Percentiles rank a stretch among this genome's conserved stretches.
These are phyloP conservation scores for Coemansia sp. DNA, from an alignment of 192 early-diverging fungal species.

Conservation along the genomic window DNA sequence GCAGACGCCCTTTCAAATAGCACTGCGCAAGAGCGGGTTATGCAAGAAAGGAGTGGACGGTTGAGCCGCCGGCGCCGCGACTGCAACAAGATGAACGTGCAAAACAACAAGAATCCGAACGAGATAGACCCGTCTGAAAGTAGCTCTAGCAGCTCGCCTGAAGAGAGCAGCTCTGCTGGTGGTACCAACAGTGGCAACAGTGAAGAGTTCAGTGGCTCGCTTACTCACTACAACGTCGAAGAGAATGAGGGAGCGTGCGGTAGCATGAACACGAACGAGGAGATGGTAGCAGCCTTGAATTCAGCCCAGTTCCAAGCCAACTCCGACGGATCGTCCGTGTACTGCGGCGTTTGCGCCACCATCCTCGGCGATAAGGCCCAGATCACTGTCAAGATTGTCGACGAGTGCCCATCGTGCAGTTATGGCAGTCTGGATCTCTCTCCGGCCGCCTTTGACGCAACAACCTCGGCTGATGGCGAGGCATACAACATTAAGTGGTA, in stretches of 20 bases:
- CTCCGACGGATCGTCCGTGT: conserved; percentile 33
- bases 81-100: conserved; percentile 6
- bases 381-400: conserved; percentile 55
- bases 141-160: background rate
- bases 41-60: conserved; percentile 1
- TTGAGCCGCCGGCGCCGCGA: conserved; percentile 7
- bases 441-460: conserved; percentile 46
- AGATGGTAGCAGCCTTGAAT: conserved; percentile 49
- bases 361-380: conserved; percentile 54
- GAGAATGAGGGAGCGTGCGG: conserved; percentile 33
- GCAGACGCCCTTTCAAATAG: background rate
- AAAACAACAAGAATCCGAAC: background rate
- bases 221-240: conserved; percentile 26
- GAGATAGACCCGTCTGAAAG: background rate
- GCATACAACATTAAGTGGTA: conserved; percentile 43
- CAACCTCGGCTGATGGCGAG: conserved; percentile 28
- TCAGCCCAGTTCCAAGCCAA: conserved; percentile 51
- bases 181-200: background rate
- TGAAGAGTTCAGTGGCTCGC: conserved; percentile 16
- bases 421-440: conserved; percentile 52
- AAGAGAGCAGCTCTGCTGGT: background rate
- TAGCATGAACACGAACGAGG: conserved; percentile 6
- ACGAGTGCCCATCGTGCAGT: conserved; percentile 52
- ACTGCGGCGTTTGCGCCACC: conserved; percentile 49
- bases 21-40: background rate